phyloP scores from a whole-genome alignment of 345 rosid genomes.

The Syzygium oleosum region DNA sequence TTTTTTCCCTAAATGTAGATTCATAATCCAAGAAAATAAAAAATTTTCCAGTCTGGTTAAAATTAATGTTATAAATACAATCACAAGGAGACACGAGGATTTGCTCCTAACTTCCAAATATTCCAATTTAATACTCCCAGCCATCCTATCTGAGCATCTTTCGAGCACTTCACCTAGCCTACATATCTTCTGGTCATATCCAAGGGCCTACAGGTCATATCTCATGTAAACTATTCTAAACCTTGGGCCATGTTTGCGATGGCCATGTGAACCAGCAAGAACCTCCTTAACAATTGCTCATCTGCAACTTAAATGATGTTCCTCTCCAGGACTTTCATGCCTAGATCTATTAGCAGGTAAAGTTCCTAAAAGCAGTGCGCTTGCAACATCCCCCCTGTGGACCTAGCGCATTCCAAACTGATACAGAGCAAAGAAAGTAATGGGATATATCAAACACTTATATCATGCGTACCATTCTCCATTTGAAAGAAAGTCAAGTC shows the following conservation, averaged over 20 bases:
- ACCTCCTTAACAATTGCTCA: background rate
- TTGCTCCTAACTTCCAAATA: background rate
- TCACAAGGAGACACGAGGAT: background rate
- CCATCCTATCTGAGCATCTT: background rate
- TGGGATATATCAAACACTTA: background rate
- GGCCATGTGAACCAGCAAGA: background rate
- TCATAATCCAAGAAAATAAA: background rate
- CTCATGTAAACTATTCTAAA: background rate
- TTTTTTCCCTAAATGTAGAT: background rate
- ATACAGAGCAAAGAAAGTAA: background rate
- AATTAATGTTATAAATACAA: background rate
- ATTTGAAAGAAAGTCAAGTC: slow-evolving; percentile 58
- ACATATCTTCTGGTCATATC: background rate
- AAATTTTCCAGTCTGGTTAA: background rate
- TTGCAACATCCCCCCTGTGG: background rate
- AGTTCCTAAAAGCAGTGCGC: background rate
- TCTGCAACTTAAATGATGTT: background rate
- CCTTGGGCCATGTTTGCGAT: background rate
- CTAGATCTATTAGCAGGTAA: background rate
- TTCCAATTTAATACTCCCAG: background rate
- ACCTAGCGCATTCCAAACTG: background rate
- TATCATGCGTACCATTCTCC: slow-evolving; percentile 78
- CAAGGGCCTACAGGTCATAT: background rate
- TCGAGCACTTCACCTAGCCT: background rate
- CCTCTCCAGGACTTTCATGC: background rate